These are phyloP conservation scores for Venturia asperata DNA, from an alignment of 2,329 filamentous ascomycete genomes.

Conservation along the genomic window DNA sequence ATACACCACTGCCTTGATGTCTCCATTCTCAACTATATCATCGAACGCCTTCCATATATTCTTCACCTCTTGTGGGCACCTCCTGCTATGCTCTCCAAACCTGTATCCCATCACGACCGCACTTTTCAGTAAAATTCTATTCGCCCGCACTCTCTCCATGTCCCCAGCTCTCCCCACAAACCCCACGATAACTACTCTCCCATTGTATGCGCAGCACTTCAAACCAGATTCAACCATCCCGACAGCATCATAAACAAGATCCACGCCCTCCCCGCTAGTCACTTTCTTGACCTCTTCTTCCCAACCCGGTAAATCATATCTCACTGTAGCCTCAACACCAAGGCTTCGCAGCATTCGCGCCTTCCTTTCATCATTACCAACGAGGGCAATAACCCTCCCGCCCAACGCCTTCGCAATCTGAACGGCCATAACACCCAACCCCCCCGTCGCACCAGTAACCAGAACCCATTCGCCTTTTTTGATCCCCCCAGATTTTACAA, in stretches of 20 bases:
- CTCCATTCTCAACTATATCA: conserved; percentile 40
- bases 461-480: conserved; percentile 44
- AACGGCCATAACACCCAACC: conserved; percentile 49
- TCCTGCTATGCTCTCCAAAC: conserved; percentile 50
- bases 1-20: conserved; percentile 47
- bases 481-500: conserved; percentile 38
- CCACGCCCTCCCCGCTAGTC: conserved; percentile 45
- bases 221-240: conserved; percentile 50
- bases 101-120: conserved; percentile 49
- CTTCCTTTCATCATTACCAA: conserved; percentile 40
- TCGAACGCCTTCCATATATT: conserved; percentile 47
- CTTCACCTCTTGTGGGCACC: conserved; percentile 41
- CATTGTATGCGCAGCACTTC: conserved; percentile 48
- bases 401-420: conserved; percentile 49
- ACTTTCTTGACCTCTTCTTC: conserved; percentile 43
- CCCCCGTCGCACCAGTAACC: conserved; percentile 50
- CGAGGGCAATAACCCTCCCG: conserved; percentile 48
- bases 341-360: conserved; percentile 34
- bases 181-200: conserved; percentile 50
- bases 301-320: conserved; percentile 42
- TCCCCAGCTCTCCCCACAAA: conserved; percentile 49
- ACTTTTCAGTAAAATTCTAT: conserved; percentile 48
- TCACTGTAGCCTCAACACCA: conserved; percentile 39
- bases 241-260: conserved; percentile 53
- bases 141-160: conserved; percentile 50